Base-by-base conservation (phyloP, 768 basidiomycete species). In the Collybia sordida region DNA sequence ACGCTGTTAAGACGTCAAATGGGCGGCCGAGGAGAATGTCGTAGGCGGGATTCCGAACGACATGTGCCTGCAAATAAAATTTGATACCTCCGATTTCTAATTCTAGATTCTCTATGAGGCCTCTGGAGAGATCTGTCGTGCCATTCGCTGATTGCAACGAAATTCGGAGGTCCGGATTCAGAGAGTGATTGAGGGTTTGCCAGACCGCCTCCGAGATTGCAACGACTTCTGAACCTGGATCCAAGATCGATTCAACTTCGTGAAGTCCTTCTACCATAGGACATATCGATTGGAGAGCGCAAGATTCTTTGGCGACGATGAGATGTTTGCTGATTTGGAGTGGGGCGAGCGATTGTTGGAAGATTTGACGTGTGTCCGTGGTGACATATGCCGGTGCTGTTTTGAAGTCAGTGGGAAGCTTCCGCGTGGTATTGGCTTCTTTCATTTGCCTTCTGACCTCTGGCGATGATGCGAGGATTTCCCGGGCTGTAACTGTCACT, bases 11-110 rank as follows among this genome's bases (percentile, higher is more conserved):
- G 3, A 58, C 40, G 21, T 63, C 54, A 49, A 67, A 67, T 0
- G 65, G 65, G 11, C 58, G 22, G 14, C 67, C 62, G 0, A 68
- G 38, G 12, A 68, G 44, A 15, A 64, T 45, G 15, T 67, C 52
- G 39, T 65, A 68, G 0, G 65, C 57, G 1, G 65, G 57, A 4
- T 41, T 36, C 0, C 49, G 39, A 8, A 68, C 52, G 8, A 68
- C 45, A 44, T 68, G 64, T 0, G 63, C 56, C 49, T 67, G 67
- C 28, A 65, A 35, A 21, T 61, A 62, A 2, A 69, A 5, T 4
- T 51, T 61, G 27, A 65, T 49, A 15, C 51, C 37, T 7, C 60
- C 63, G 18, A 69, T 45, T 0, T 23, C 23, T 36, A 63, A 60
- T 2, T 58, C 53, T 3, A 68, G 58, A 36, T 69, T 66, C 4